Evolutionary conservation across 1,284 basidiomycete genomes (phyloP).

Genomic region (Cystobasidium slooffiae): DNA sequence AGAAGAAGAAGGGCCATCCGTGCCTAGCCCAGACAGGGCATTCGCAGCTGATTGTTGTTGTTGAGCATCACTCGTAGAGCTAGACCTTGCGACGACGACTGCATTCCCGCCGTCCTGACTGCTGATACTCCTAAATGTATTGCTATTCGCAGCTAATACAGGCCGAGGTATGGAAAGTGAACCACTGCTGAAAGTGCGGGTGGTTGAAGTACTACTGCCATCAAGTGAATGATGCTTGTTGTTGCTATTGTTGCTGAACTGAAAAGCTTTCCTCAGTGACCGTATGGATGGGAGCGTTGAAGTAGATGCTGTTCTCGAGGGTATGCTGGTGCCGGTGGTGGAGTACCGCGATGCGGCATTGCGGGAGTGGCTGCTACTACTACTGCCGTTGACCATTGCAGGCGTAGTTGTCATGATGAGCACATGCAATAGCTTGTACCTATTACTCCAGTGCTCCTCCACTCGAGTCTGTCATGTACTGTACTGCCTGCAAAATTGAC

Average conservation of each 20-base stretch:
- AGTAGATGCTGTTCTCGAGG: not conserved
- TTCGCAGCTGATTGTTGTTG: not conserved
- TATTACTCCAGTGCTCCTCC: not conserved
- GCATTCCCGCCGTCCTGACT: not conserved
- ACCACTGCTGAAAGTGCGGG: not conserved
- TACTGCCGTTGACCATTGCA: not conserved
- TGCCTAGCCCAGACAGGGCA: constrained; percentile 1
- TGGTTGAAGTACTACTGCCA: not conserved
- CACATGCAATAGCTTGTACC: not conserved
- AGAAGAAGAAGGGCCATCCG: not conserved
- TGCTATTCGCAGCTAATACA: not conserved
- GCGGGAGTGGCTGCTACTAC: not conserved
- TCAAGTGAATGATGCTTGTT: constrained; percentile 17
- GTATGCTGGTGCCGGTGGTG: not conserved
- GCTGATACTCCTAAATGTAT: not conserved
- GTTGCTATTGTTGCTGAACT: constrained; percentile 28
- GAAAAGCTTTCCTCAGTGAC: constrained; percentile 36
- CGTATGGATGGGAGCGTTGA: constrained; percentile 34
- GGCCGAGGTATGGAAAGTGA: not conserved
- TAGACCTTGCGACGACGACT: not conserved
- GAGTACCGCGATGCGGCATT: not conserved
- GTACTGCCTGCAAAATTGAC: not conserved
- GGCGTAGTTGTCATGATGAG: not conserved
- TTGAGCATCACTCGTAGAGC: not conserved
- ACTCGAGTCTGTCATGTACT: not conserved